Evolutionary conservation across 2,329 filamentous ascomycete genomes (phyloP).

Genomic region (Pseudogymnoascus sp.): DNA sequence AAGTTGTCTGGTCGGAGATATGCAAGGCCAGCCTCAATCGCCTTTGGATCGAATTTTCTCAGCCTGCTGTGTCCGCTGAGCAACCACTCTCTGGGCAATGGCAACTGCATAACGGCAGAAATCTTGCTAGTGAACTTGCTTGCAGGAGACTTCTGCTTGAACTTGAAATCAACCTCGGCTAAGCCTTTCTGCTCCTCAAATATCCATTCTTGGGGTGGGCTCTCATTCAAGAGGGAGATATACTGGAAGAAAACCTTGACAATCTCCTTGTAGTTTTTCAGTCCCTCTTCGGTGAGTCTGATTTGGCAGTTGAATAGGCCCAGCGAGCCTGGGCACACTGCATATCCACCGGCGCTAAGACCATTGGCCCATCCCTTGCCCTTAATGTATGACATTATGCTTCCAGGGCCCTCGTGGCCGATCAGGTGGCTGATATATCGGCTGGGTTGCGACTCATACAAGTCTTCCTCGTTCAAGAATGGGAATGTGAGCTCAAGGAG

Average conservation of each 20-base stretch:
- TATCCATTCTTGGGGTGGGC: slow-evolving; percentile 83
- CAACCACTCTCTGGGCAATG: slow-evolving; percentile 77
- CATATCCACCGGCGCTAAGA: slow-evolving; percentile 56
- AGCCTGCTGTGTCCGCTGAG: slow-evolving; percentile 73
- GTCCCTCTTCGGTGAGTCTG: slow-evolving; percentile 58
- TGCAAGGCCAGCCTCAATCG: slow-evolving; percentile 66
- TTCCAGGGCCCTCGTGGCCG: slow-evolving; percentile 68
- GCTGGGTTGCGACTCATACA: slow-evolving; percentile 62
- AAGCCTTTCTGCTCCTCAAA: slow-evolving; percentile 87
- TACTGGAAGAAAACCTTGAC: slow-evolving; percentile 70
- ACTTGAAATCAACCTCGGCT: slow-evolving; percentile 90
- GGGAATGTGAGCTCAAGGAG: slow-evolving; percentile 62
- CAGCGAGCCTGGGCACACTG: slow-evolving; percentile 56
- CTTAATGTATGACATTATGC: slow-evolving; percentile 66
- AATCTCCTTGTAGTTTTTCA: slow-evolving; percentile 54
- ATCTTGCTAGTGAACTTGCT: slow-evolving; percentile 82
- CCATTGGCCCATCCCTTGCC: slow-evolving; percentile 66
- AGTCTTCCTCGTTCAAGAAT: slow-evolving; percentile 61
- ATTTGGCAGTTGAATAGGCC: slow-evolving; percentile 61
- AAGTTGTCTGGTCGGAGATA: slow-evolving; percentile 84
- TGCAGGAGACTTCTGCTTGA: slow-evolving; percentile 85
- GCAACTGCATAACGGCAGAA: slow-evolving; percentile 85
- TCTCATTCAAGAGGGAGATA: slow-evolving; percentile 74
- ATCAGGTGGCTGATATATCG: slow-evolving; percentile 67
- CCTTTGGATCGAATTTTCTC: slow-evolving; percentile 70